These are phyloP conservation scores for Eucalyptus erythrocorys DNA, from an alignment of 345 rosid species.

Conservation along the genomic window DNA sequence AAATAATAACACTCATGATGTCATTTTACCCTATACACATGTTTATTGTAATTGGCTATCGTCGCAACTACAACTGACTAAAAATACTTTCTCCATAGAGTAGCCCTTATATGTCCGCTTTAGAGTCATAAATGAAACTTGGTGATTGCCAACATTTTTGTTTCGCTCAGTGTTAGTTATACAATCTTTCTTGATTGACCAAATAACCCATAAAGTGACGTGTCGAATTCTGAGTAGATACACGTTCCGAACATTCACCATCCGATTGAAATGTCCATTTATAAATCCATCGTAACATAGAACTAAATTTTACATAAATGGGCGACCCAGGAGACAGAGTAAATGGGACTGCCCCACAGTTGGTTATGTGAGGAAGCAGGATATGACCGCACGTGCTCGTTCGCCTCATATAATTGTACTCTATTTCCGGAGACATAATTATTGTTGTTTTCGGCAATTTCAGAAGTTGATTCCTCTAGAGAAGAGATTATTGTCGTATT, in stretches of 20 bases:
- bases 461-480: background rate
- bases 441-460: background rate
- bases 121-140: background rate
- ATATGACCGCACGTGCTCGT: background rate
- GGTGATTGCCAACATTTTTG: background rate
- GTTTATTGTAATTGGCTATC: background rate
- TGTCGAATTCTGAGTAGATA: background rate
- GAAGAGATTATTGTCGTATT: background rate
- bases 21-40: background rate
- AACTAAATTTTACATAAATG: background rate
- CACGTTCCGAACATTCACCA: background rate
- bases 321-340: background rate
- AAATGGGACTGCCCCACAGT: background rate
- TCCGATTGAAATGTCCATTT: background rate
- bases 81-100: background rate
- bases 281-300: background rate
- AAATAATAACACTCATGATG: background rate
- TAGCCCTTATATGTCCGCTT: background rate
- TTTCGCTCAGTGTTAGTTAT: background rate
- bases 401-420: background rate
- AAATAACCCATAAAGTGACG: background rate
- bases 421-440: background rate
- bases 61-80: background rate
- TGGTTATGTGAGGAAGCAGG: background rate
- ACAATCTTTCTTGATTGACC: background rate